Conservation (phyloP, 192 early-diverging fungal species). For the Linnemannia elongata region DNA sequence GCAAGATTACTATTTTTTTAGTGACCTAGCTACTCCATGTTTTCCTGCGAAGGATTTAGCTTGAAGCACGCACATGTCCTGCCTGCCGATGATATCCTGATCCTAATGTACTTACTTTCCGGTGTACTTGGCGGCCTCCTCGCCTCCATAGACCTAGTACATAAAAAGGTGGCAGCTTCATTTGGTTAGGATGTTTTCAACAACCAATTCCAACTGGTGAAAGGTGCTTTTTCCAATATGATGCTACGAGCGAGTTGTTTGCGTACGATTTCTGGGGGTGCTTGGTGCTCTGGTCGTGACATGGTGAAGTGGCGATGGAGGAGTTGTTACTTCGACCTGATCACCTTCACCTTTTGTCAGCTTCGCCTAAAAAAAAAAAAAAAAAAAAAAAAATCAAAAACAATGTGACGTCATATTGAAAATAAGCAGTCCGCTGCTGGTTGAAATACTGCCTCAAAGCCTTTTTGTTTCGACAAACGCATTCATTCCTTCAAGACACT, state of each 20-base stretch:
- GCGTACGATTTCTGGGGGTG: slow-evolving; percentile 95
- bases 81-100: not conserved
- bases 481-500: not conserved
- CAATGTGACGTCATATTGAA: slow-evolving; percentile 7
- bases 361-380: slow-evolving; percentile 19
- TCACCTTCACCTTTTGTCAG: not conserved
- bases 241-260: not conserved
- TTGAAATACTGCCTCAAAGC: too few species aligned
- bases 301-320: slow-evolving; percentile 59
- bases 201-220: not conserved
- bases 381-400: slow-evolving; percentile 19
- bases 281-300: slow-evolving; percentile 96
- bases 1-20: not conserved
- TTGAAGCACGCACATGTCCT: not conserved
- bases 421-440: too few species aligned
- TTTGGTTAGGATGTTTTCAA: not conserved
- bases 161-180: not conserved
- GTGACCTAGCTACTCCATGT: not conserved
- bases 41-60: not conserved
- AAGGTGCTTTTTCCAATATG: not conserved
- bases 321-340: slow-evolving; percentile 4
- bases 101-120: slow-evolving; percentile 72
- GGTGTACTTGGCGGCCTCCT: slow-evolving; percentile 95
- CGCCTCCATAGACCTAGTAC: slow-evolving; percentile 92
- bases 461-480: too few species aligned